Evolutionary conservation across 202 grass and related monocot species (phyloP).

Genomic region (Setaria italica): DNA sequence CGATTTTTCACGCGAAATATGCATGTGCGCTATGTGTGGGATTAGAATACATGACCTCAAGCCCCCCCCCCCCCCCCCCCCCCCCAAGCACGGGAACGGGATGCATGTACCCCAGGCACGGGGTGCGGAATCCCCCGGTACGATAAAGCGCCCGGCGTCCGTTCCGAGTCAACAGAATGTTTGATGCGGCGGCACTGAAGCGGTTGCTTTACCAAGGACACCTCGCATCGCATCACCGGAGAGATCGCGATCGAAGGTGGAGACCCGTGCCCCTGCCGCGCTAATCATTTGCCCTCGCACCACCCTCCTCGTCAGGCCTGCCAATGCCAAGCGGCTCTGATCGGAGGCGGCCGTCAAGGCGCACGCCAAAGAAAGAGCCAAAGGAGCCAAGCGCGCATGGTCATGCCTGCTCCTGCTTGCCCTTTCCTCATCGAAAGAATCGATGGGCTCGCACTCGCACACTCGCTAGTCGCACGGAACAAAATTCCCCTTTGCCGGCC

Average conservation of each 20-base stretch:
- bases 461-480: background rate
- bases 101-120: background rate
- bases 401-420: background rate
- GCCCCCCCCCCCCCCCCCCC: too few species aligned
- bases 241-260: slow-evolving; percentile 40
- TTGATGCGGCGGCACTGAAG: background rate
- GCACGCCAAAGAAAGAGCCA: slow-evolving; percentile 14
- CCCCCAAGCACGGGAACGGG: background rate
- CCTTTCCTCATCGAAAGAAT: slow-evolving; percentile 54
- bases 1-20: too few species aligned
- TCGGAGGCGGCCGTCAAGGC: background rate
- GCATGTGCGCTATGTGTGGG: too few species aligned
- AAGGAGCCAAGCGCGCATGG: slow-evolving; percentile 14
- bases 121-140: slow-evolving; percentile 3
- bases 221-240: background rate
- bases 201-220: slow-evolving; percentile 41
- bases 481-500: too few species aligned
- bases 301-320: background rate
- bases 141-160: background rate
- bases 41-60: too few species aligned
- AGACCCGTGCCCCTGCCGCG: slow-evolving; percentile 22
- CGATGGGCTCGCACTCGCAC: background rate
- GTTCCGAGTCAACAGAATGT: slow-evolving; percentile 12
- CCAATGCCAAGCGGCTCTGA: too few species aligned
- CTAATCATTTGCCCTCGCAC: slow-evolving; percentile 20